Evolutionary conservation across 2,329 filamentous ascomycete genomes (phyloP), one percentile per base, ranked within the genome.

Genomic region (Botrytis pseudocinerea): DNA sequence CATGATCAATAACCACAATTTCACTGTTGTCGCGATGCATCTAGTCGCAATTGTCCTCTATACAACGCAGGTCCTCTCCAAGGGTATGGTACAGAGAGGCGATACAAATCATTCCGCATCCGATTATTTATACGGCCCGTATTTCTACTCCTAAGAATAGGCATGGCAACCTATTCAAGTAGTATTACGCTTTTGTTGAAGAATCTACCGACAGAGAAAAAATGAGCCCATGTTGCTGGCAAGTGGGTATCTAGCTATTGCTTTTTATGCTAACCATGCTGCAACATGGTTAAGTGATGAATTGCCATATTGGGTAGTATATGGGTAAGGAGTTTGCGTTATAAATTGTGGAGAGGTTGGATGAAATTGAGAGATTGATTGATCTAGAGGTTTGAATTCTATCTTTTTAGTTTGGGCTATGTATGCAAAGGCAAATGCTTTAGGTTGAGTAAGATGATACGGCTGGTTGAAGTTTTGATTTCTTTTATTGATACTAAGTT

Each of bases 11-110:
- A 85, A 85, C 4, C 78, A 85, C 70, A 89, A 85, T 8, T 77
- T 88, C 1, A 91, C 89, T 0, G 87, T 86, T 10, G 84, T 93
- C 64, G 90, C 90, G 81, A 93, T 92, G 78, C 85, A 91, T 63
- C 79, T 84, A 20, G 87, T 90, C 0, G 73, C 74, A 7, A 75
- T 76, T 48, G 70, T 71, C 1, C 71, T 73, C 2, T 74, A 75
- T 22, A 40, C 40, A 7, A 75, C 73, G 4, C 60, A 51, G 16
- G 35, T 60, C 18, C 32, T 71, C 20, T 87, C 84, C 8, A 82
- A 92, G 22, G 89, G 85, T 35, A 85, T 91, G 66, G 81, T 86
- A 9, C 88, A 90, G 77, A 63, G 72, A 78, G n/a, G 79, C 76
- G 18, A 69, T 74, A 8, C 63, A 75, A 12, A 72, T 76, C 4